Conservation (phyloP, 192 early-diverging fungal genomes). For the Backusella tuberculispora region DNA sequence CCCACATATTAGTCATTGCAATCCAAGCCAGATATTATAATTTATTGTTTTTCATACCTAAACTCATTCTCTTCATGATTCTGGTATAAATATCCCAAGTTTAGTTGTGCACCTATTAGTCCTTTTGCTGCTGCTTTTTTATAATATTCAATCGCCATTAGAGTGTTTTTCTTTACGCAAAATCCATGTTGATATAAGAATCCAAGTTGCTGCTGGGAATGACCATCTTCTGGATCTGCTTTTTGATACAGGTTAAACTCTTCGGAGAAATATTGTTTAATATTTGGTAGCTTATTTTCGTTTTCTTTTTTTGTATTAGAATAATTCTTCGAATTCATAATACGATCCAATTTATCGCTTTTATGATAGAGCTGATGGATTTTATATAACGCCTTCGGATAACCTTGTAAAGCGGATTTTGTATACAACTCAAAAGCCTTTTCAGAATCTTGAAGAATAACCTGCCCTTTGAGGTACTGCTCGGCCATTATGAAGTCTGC, state of each 20-base stretch:
- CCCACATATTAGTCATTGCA: too few relatives aligned
- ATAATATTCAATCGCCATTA: neutral
- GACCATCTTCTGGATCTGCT: neutral
- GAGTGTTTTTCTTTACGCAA: neutral
- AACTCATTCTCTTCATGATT: neutral
- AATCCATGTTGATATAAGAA: neutral
- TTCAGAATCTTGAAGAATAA: neutral
- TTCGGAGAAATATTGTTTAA: neutral
- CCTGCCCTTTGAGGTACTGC: neutral
- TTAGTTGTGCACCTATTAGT: neutral
- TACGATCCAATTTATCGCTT: neutral
- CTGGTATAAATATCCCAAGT: neutral
- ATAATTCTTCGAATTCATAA: neutral
- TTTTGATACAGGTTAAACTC: neutral
- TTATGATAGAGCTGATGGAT: neutral
- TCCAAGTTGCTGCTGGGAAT: neutral
- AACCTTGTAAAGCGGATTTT: neutral
- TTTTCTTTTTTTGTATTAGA: neutral
- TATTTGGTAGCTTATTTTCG: neutral
- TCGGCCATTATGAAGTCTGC: neutral
- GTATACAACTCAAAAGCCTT: neutral
- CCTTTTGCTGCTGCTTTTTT: neutral
- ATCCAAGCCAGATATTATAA: too few relatives aligned
- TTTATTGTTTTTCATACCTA: neutral
- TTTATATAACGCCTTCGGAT: neutral